Evolutionary conservation across 768 basidiomycete genomes (phyloP).

Genomic region (Leccinum subtestaceum): DNA sequence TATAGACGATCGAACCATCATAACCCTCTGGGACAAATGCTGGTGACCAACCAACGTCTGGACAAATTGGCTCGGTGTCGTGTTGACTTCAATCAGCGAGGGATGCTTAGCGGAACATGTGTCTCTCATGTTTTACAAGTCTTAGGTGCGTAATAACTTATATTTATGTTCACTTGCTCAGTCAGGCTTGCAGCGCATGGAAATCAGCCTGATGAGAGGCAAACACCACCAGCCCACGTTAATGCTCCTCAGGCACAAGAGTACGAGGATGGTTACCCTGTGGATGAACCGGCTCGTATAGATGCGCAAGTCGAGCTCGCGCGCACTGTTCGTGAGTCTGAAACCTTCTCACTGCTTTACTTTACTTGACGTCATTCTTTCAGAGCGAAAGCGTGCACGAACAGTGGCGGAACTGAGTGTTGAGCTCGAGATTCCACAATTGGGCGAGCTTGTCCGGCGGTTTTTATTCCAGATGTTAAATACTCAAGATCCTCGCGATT

Average conservation of each 20-base stretch:
- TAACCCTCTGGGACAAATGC: not conserved
- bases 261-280: too few relatives aligned
- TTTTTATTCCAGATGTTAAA: not conserved
- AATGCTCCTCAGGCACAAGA: too few relatives aligned
- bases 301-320: not conserved
- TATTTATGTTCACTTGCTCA: not conserved
- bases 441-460: not conserved
- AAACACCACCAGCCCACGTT: too few relatives aligned
- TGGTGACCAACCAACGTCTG: not conserved
- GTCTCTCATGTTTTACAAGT: not conserved
- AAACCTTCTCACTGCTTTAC: not conserved
- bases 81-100: not conserved
- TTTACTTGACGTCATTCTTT: not conserved
- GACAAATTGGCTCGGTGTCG: not conserved
- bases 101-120: not conserved
- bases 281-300: not conserved
- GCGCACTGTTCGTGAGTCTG: not conserved
- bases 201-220: too few relatives aligned
- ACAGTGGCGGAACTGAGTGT: not conserved
- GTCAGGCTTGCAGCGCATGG: too few relatives aligned
- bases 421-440: not conserved
- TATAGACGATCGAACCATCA: not conserved
- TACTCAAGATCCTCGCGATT: not conserved
- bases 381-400: not conserved
- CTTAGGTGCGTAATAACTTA: not conserved